A percentile compares a stretch with the other conserved stretches of the same genome.
Evolutionary conservation across 352 stramenopile species (phyloP).

Genomic region (Phytophthora boehmeriae): DNA sequence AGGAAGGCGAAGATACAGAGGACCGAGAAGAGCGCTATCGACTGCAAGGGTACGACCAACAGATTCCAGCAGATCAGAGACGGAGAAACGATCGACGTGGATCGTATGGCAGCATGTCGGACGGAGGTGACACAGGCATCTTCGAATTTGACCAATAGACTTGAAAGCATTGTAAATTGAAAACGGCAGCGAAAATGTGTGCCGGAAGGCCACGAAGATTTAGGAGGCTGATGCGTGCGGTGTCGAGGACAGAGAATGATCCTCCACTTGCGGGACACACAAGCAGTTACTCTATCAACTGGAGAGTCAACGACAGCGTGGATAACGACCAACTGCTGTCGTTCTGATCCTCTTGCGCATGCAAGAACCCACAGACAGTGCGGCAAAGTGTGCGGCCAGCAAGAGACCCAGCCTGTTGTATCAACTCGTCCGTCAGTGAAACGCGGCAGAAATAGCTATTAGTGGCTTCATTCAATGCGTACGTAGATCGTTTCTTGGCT

Average conservation of each 20-base stretch:
- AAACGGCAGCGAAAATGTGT: slow-evolving; percentile 24
- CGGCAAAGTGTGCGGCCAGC: too few species aligned
- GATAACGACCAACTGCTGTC: too few species aligned
- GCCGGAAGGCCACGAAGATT: slow-evolving; percentile 12
- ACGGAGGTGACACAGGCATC: slow-evolving; percentile 59
- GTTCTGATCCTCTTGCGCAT: neutral
- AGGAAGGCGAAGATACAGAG: slow-evolving; percentile 32
- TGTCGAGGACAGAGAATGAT: neutral
- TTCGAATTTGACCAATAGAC: slow-evolving; percentile 80
- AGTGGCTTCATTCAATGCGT: too few species aligned
- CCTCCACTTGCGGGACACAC: too few species aligned
- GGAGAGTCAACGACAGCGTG: too few species aligned
- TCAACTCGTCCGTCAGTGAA: too few species aligned
- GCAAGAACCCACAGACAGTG: too few species aligned
- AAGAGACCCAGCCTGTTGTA: too few species aligned
- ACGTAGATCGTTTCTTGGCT: slow-evolving; percentile 20
- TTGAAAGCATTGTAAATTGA: slow-evolving; percentile 22
- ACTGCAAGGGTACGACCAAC: slow-evolving; percentile 22
- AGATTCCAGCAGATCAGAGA: slow-evolving; percentile 28
- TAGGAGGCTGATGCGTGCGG: slow-evolving; percentile 2
- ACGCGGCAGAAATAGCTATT: too few species aligned
- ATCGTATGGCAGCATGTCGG: slow-evolving; percentile 58
- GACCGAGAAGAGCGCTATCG: slow-evolving; percentile 33
- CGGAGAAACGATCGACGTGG: slow-evolving; percentile 46
- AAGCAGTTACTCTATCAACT: too few species aligned